phyloP scores from a whole-genome alignment of 768 basidiomycete species.

The Neoboletus subvelutipes region DNA sequence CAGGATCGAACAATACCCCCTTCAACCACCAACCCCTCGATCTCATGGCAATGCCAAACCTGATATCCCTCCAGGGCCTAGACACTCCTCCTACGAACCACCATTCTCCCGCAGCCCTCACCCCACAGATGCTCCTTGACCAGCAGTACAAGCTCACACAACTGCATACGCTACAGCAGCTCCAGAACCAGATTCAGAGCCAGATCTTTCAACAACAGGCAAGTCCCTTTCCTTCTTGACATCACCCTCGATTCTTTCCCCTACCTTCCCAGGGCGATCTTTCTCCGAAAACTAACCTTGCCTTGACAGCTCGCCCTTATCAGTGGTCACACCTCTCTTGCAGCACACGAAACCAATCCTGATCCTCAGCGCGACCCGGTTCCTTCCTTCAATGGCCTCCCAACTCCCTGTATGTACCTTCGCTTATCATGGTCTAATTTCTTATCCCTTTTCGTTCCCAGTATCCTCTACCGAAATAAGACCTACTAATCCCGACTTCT shows the following conservation, averaged over 20 bases:
- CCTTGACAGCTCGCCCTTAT: conserved; percentile 63
- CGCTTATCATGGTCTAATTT: conserved; percentile 3
- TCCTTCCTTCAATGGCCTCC: conserved; percentile 50
- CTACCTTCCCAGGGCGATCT: conserved; percentile 1
- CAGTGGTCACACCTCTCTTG: conserved; percentile 41
- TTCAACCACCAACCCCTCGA: conserved; percentile 44
- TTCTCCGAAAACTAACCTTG: conserved; percentile 11
- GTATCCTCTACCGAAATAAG: conserved; percentile 68
- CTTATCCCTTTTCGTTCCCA: conserved; percentile 29
- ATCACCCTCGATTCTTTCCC: conserved; percentile 1
- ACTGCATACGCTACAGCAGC: conserved; percentile 73
- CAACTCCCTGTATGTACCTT: conserved; percentile 60
- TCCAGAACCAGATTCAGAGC: conserved; percentile 82
- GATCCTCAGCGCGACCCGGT: conserved; percentile 36
- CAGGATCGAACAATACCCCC: conserved; percentile 9
- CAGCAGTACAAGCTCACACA: conserved; percentile 79
- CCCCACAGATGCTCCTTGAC: conserved; percentile 58
- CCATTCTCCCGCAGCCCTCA: conserved; percentile 27
- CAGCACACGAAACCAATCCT: conserved; percentile 37
- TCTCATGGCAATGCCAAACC: conserved; percentile 42
- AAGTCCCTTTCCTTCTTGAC: conserved; percentile 21
- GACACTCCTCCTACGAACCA: conserved; percentile 24
- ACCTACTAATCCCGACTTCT: conserved; percentile 56
- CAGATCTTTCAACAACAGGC: conserved; percentile 93
- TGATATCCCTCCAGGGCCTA: conserved; percentile 51